Evolutionary conservation across 2,329 filamentous ascomycete species (phyloP).

Genomic region (Dactylellina sp.): DNA sequence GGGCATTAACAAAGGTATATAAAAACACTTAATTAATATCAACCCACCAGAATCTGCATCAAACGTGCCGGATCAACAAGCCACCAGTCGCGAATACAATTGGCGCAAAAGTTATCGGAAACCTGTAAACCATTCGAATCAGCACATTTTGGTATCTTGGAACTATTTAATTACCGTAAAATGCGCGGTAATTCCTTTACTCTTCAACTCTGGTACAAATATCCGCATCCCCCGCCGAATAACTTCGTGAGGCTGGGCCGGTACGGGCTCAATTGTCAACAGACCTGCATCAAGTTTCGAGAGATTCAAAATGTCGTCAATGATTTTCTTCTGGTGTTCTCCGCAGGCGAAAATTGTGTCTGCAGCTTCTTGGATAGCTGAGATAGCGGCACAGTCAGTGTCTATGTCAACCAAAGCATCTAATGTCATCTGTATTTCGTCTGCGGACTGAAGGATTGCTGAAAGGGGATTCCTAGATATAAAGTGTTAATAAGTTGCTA

Average conservation of each 20-base stretch:
- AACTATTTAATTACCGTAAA: slow-evolving; percentile 68
- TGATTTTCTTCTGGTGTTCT: slow-evolving; percentile 80
- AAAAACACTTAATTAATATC: neutral
- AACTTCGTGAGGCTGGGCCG: slow-evolving; percentile 75
- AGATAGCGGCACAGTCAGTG: slow-evolving; percentile 61
- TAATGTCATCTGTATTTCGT: slow-evolving; percentile 71
- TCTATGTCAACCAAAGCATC: slow-evolving; percentile 60
- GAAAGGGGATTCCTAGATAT: slow-evolving; percentile 78
- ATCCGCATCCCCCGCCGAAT: slow-evolving; percentile 79
- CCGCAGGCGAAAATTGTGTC: slow-evolving; percentile 84
- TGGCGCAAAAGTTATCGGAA: slow-evolving; percentile 33
- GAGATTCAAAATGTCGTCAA: slow-evolving; percentile 75
- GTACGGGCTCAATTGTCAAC: slow-evolving; percentile 76
- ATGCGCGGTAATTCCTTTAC: slow-evolving; percentile 77
- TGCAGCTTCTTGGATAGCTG: slow-evolving; percentile 76
- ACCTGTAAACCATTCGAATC: slow-evolving; percentile 11
- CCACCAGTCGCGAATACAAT: slow-evolving; percentile 70
- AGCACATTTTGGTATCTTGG: neutral
- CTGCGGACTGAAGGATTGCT: slow-evolving; percentile 79
- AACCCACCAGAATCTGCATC: slow-evolving; percentile 72
- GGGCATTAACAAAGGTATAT: neutral
- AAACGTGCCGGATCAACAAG: slow-evolving; percentile 80
- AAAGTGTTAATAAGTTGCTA: slow-evolving; percentile 68
- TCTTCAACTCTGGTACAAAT: slow-evolving; percentile 80
- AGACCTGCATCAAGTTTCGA: slow-evolving; percentile 78